Evolutionary conservation across 2,329 filamentous ascomycete genomes (phyloP).

Genomic region (Colletotrichum aenigma): DNA sequence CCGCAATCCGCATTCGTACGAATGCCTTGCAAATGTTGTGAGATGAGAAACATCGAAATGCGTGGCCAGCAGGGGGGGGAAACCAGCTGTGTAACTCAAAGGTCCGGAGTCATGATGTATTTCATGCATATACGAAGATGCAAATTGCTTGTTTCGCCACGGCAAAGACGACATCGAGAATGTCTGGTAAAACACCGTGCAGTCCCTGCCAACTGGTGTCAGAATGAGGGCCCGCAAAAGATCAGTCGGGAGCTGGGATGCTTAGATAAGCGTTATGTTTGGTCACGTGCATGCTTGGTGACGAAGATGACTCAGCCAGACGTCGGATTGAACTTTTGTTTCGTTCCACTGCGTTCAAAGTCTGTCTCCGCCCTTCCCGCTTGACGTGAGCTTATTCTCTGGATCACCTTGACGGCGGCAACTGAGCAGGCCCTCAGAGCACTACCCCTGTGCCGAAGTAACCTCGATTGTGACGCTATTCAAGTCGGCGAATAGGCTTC

Average conservation of each 20-base stretch:
- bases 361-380: neutral
- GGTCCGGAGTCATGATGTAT: neutral
- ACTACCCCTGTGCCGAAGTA: neutral
- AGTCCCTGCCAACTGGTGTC: neutral
- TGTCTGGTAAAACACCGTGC: neutral
- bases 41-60: neutral
- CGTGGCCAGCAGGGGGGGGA: neutral
- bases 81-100: neutral
- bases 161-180: neutral
- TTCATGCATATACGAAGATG: neutral
- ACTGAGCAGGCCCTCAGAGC: neutral
- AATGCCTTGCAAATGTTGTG: neutral
- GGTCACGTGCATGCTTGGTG: neutral
- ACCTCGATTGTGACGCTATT: neutral
- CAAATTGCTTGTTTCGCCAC: neutral
- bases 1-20: neutral
- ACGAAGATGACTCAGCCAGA: neutral
- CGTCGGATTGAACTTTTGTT: neutral
- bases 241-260: neutral
- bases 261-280: neutral
- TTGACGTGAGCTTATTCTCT: constrained; percentile 10
- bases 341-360: neutral
- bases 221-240: neutral
- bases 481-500: neutral
- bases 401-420: neutral